Evolutionary conservation across 2,329 filamentous ascomycete genomes (phyloP).

Genomic region (Aspergillus nomiae): DNA sequence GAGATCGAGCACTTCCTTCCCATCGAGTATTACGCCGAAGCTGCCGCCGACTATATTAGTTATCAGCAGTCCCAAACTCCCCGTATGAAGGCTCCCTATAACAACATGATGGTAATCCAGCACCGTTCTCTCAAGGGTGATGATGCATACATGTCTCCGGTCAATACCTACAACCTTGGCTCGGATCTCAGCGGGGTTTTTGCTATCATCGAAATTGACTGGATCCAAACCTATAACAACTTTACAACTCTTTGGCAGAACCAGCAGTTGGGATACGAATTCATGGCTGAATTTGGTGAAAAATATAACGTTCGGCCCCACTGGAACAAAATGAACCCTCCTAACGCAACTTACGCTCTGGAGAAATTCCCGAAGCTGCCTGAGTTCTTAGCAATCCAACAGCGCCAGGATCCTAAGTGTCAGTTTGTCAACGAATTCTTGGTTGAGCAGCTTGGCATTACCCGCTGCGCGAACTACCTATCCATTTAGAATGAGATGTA

Average conservation of each 20-base stretch:
- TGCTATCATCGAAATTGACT: constrained; percentile 19
- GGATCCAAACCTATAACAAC: constrained; percentile 21
- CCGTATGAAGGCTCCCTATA: constrained; percentile 14
- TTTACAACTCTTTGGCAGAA: constrained; percentile 11
- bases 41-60: constrained; percentile 16
- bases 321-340: constrained; percentile 21
- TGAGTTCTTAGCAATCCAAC: constrained; percentile 18
- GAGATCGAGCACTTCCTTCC: constrained; percentile 25
- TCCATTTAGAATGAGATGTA: too few relatives aligned
- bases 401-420: constrained; percentile 20
- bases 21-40: constrained; percentile 17
- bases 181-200: constrained; percentile 19
- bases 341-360: constrained; percentile 12
- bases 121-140: constrained; percentile 20
- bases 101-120: constrained; percentile 18
- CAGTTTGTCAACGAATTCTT: constrained; percentile 23
- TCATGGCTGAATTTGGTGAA: constrained; percentile 16
- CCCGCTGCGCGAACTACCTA: constrained; percentile 4
- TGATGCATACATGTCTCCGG: constrained; percentile 21
- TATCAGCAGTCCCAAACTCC: constrained; percentile 15
- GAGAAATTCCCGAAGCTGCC: constrained; percentile 17
- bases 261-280: constrained; percentile 18
- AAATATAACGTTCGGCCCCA: constrained; percentile 20
- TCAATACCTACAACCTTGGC: constrained; percentile 21
- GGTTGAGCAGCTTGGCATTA: constrained; percentile 20